Percentiles rank a stretch among this genome's conserved stretches.
These are phyloP conservation scores for Nemania serpens DNA, from an alignment of 2,329 filamentous ascomycete species.

Conservation along the genomic window DNA sequence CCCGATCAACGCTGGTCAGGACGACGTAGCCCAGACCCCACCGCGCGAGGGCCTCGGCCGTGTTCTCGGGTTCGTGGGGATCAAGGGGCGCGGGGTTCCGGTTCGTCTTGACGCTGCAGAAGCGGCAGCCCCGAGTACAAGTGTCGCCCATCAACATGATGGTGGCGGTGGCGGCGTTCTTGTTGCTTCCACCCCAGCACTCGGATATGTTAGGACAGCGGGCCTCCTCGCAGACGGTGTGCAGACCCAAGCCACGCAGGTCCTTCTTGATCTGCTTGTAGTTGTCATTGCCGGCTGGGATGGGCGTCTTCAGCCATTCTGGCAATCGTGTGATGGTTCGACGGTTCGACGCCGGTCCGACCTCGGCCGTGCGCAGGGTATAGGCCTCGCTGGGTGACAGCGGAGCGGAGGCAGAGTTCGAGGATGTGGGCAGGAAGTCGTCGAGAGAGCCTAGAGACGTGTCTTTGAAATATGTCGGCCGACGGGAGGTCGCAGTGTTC, in stretches of 20 bases:
- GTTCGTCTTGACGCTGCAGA: slow-evolving; percentile 94
- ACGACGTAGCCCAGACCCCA: slow-evolving; percentile 98
- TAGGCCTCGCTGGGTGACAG: slow-evolving; percentile 61
- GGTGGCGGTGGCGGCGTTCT: slow-evolving; percentile 89
- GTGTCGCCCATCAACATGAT: slow-evolving; percentile 99
- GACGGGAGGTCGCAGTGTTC: slow-evolving; percentile 28
- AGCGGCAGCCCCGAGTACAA: slow-evolving; percentile 93
- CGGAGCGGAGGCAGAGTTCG: slow-evolving; percentile 47
- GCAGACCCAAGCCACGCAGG: slow-evolving; percentile 82
- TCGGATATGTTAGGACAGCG: slow-evolving; percentile 97
- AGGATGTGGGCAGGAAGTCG: slow-evolving; percentile 65
- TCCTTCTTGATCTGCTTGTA: slow-evolving; percentile 96
- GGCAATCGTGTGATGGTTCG: slow-evolving; percentile 76
- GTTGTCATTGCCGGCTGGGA: slow-evolving; percentile 78
- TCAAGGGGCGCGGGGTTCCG: slow-evolving; percentile 79
- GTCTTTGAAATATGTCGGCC: slow-evolving; percentile 64
- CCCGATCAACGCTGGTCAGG: slow-evolving; percentile 88
- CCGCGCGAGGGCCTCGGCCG: slow-evolving; percentile 85
- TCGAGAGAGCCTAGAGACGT: slow-evolving; percentile 60
- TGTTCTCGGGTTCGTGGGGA: slow-evolving; percentile 95
- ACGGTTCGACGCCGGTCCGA: slow-evolving; percentile 66
- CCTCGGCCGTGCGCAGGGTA: slow-evolving; percentile 64
- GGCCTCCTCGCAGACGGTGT: slow-evolving; percentile 97
- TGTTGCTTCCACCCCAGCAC: slow-evolving; percentile 92
- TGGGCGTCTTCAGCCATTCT: slow-evolving; percentile 94